These are phyloP conservation scores for Cardiosporidium cionae DNA, from an alignment of 169 alveolate genomes.

Conservation along the genomic window DNA sequence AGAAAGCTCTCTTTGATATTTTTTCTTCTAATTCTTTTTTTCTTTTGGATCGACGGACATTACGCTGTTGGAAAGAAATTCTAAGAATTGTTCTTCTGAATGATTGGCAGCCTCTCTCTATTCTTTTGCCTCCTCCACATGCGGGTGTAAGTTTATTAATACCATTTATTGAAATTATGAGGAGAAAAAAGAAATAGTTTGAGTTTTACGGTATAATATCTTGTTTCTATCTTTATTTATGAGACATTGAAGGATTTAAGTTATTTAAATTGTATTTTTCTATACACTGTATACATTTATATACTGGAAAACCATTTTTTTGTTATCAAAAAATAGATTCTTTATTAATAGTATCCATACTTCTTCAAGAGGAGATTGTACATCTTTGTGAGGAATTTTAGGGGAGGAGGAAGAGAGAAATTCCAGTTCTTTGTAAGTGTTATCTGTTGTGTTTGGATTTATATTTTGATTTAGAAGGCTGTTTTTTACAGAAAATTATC, in stretches of 20 bases:
- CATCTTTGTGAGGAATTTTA: no score
- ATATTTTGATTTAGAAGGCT: no score
- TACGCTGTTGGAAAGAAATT: slow-evolving; percentile 24
- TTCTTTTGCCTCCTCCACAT: background rate
- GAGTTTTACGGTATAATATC: background rate
- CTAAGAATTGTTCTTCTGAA: slow-evolving; percentile 8
- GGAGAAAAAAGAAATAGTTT: background rate
- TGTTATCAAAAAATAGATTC: background rate
- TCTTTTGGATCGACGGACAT: slow-evolving; percentile 34
- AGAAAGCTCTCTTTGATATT: slow-evolving; percentile 29
- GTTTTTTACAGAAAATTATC: no score
- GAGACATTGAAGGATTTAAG: background rate
- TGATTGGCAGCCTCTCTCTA: background rate
- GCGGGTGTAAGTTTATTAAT: background rate
- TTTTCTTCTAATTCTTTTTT: slow-evolving; percentile 26
- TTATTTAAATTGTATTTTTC: background rate
- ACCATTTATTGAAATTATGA: background rate
- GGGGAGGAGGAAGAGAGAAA: no score
- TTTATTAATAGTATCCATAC: no score
- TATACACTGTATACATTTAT: background rate
- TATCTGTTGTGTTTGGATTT: no score
- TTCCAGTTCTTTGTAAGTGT: no score
- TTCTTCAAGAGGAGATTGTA: no score
- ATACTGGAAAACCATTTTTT: background rate
- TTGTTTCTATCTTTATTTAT: background rate